Evolutionary conservation across 208 protist species (phyloP).

Genomic region (Herpetomonas samuelpessoai): DNA sequence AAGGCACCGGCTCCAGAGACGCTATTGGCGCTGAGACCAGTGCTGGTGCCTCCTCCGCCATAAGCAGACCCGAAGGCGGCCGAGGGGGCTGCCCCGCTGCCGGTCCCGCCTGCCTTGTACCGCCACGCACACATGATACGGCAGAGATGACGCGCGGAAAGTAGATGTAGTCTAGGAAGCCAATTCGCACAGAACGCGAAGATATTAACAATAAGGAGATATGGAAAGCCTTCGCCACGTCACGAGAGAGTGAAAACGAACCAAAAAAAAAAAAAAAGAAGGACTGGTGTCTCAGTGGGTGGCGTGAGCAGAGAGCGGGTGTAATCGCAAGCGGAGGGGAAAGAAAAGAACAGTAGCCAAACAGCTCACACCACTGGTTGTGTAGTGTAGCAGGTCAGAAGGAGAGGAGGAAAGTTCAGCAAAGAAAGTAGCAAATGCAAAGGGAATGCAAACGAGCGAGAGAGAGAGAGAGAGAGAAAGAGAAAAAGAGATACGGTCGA

Average conservation of each 20-base stretch:
- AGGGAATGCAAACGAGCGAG: not conserved
- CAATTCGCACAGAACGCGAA: not conserved
- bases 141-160: too few species aligned
- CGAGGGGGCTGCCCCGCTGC: not conserved
- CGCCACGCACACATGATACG: conserved; percentile 71
- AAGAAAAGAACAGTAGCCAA: too few species aligned
- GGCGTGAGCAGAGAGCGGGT: too few species aligned
- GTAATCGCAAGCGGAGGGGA: too few species aligned
- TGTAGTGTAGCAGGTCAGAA: too few species aligned
- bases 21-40: not conserved
- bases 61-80: conserved; percentile 2
- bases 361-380: too few species aligned
- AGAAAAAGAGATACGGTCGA: too few species aligned
- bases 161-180: not conserved
- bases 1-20: conserved; percentile 39
- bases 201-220: conserved; percentile 3
- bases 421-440: not conserved
- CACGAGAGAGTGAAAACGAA: conserved; percentile 3
- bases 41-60: too few species aligned
- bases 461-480: too few species aligned
- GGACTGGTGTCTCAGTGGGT: too few species aligned
- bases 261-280: conserved; percentile 13
- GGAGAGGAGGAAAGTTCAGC: not conserved
- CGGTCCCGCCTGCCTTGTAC: conserved; percentile 22
- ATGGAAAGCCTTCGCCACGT: not conserved